Evolutionary conservation across 768 basidiomycete genomes (phyloP), one percentile per base, ranked within the genome.

Genomic region (Boletus subcaerulescens): DNA sequence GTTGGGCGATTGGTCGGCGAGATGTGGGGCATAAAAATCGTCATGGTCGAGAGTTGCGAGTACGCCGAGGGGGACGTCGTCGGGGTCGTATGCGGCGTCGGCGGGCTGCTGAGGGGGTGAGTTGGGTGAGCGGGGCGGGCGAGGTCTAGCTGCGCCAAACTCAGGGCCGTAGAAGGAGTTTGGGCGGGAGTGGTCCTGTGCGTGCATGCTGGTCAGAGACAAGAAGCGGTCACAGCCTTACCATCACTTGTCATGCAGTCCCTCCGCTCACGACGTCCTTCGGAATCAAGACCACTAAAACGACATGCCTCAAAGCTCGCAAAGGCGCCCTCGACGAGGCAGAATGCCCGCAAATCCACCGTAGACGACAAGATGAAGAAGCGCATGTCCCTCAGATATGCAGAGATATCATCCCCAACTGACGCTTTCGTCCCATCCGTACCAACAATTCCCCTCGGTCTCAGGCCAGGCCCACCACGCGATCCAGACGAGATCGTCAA

Each of bases 361-460:
- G 79, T 86, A 56, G 80, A 93, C 70, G 95, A 95, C 80, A 93
- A 90, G 76, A 93, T 97, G 73, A 93, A 93, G 81, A 93, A 93
- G 73, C 89, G 95, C 66, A 88, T 97, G 86, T 94, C 93, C 15
- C 90, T 87, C 81, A 86, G 94, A 68, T 97, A 91, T 81, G 91
- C 89, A 38, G 89, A 91, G 60, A 87, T 91, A 51, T 87, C 87
- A 1, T 75, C 80, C n/a, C 89, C 87, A 7, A 85, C 83, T 3
- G 79, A 82, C 46, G 66, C 70, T 10, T 71, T 67, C 40, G 66
- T 85, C 4, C 86, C 90, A 5, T 72, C 82, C 1, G 71, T 87
- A 17, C 87, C 87, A 3, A 72, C 79, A 1, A 59, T 89, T 39
- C 84, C 85, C 0, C 70, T 75, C 35, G 76, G 72, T 5, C 58